Evolutionary conservation across 768 basidiomycete species (phyloP).

Genomic region (Tulasnella sp.): DNA sequence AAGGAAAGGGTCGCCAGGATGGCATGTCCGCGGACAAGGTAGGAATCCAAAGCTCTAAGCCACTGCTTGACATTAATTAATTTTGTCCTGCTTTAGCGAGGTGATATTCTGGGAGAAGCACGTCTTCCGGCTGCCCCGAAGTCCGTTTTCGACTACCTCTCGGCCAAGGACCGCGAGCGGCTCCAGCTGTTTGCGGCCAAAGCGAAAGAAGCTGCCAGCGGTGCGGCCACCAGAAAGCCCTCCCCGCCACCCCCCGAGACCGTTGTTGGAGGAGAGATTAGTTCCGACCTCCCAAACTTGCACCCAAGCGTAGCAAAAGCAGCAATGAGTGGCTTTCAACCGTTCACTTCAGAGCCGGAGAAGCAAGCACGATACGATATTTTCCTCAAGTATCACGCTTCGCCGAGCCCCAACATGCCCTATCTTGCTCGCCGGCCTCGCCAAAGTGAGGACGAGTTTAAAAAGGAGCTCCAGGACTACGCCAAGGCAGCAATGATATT

Average conservation of each 20-base stretch:
- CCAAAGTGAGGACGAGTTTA: constrained; percentile 61
- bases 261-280: constrained; percentile 21
- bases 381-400: constrained; percentile 69
- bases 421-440: constrained; percentile 47
- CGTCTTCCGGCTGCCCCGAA: constrained; percentile 58
- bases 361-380: constrained; percentile 82
- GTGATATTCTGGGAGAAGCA: constrained; percentile 72
- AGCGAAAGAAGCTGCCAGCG: constrained; percentile 20
- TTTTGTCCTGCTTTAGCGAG: constrained; percentile 49
- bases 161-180: constrained; percentile 83
- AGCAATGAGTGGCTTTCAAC: constrained; percentile 83
- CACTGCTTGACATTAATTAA: background rate
- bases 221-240: background rate
- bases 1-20: background rate
- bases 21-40: constrained; percentile 69
- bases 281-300: constrained; percentile 44
- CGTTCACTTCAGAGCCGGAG: constrained; percentile 63
- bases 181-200: constrained; percentile 50
- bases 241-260: constrained; percentile 23
- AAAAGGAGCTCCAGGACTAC: constrained; percentile 79
- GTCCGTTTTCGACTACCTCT: constrained; percentile 92
- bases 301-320: constrained; percentile 78
- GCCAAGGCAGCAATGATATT: constrained; percentile 82
- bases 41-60: constrained; percentile 27
- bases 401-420: constrained; percentile 35